A percentile compares a stretch with the other conserved stretches of the same genome.
Conservation (phyloP, 2,329 filamentous ascomycete species). For the Aspergillus udagawae region DNA sequence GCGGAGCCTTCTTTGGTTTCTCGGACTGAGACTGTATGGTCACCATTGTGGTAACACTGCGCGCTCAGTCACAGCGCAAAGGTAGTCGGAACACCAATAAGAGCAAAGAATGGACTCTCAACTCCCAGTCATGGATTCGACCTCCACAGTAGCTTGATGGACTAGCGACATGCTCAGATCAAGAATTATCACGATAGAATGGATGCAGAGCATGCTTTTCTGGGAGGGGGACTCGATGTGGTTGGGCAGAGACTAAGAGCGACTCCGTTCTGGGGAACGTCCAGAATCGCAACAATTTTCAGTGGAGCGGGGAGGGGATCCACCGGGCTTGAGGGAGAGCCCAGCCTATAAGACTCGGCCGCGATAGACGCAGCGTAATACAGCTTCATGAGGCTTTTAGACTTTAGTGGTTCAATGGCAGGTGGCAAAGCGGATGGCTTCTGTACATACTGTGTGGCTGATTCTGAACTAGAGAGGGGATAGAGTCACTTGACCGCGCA, state of each 20-base stretch:
- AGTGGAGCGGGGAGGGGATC: slow-evolving; percentile 13
- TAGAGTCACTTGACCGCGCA: neutral
- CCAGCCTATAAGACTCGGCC: slow-evolving; percentile 16
- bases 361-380: neutral
- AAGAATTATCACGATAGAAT: neutral
- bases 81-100: neutral
- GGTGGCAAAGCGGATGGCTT: neutral
- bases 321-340: slow-evolving; percentile 5
- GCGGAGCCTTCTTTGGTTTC: slow-evolving; percentile 28
- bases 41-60: neutral
- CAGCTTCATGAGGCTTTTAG: neutral
- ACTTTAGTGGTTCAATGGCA: neutral
- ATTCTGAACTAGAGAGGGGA: neutral
- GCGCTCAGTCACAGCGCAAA: neutral
- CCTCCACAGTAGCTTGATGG: neutral
- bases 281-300: neutral
- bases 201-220: neutral
- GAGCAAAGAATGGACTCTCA: neutral
- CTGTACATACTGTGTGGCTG: neutral
- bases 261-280: neutral
- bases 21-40: slow-evolving; percentile 23
- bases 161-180: neutral
- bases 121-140: neutral
- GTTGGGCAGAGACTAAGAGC: neutral
- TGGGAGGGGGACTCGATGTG: neutral